Conservation (phyloP, 2,329 filamentous ascomycete species). For the Aspergillus eucalypticola region DNA sequence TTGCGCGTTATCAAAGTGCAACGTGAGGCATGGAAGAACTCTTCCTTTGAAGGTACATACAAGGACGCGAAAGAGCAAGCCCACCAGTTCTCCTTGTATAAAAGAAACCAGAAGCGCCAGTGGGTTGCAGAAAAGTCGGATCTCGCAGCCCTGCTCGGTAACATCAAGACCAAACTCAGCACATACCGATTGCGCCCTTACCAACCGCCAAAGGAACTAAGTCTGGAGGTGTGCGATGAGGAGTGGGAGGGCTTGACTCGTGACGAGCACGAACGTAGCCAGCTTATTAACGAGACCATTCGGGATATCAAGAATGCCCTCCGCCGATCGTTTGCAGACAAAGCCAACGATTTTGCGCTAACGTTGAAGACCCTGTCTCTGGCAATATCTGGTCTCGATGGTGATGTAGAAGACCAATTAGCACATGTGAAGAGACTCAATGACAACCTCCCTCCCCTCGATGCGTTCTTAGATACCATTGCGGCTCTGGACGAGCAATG, state of each 20-base stretch:
- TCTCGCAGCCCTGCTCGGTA: conserved; percentile 85
- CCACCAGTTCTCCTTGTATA: conserved; percentile 80
- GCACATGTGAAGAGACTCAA: conserved; percentile 83
- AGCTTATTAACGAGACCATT: conserved; percentile 97
- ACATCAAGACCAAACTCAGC: conserved; percentile 97
- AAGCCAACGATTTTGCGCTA: conserved; percentile 96
- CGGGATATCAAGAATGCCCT: conserved; percentile 97
- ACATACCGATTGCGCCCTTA: conserved; percentile 92
- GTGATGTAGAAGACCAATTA: conserved; percentile 92
- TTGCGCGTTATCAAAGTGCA: conserved; percentile 74
- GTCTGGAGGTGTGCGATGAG: conserved; percentile 75
- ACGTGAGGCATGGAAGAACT: conserved; percentile 71
- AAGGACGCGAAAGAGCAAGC: conserved; percentile 87
- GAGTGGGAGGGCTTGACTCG: conserved; percentile 80
- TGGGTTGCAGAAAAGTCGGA: conserved; percentile 99
- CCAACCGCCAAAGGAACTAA: conserved; percentile 80
- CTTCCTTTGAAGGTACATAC: conserved; percentile 89
- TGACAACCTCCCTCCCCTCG: conserved; percentile 82
- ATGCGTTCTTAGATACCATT: conserved; percentile 86
- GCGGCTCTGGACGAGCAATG: conserved; percentile 84
- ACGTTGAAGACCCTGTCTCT: conserved; percentile 92
- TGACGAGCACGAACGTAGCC: conserved; percentile 83
- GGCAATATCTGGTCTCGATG: conserved; percentile 94
- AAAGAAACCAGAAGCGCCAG: conserved; percentile 82
- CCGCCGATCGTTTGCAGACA: conserved; percentile 90